Base-by-base conservation (phyloP, 345 rosid species). In the Limnanthes douglasii region DNA sequence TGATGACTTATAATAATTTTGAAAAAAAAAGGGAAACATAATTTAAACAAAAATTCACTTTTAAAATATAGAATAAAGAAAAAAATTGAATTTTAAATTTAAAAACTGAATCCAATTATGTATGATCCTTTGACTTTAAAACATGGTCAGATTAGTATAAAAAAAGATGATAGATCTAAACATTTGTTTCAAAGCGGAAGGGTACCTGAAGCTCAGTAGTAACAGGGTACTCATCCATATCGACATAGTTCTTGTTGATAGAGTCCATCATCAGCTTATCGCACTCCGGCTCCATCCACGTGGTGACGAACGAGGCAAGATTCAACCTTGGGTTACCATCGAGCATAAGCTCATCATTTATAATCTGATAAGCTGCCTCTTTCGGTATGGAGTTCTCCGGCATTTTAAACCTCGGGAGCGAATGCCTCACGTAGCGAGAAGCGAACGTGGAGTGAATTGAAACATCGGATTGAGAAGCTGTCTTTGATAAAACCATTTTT, bases 231-330 rank as follows among this genome's bases (percentile, higher is more conserved):
- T 82, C 97, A 31, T 86, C 96, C 96, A 86, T 81, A 60, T 86
- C 94, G 11, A 80, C 94, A 15, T 80, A 86, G 74, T 86, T 86
- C 69, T 86, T 86, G 75, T 81, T 86, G 8, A 81, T 57, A 28
- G 96, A 49, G 13, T 55, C 93, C 96, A 80, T 85, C 9, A 85
- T 85, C 40, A 85, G 96, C 76, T 76, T 76, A 34, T 85, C 73
- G 31, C 96, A 86, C 53, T 86, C 94, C 2, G 96, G 94, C 47
- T 86, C 93, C 94, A 86, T 86, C 94, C 94, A 81, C 1, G 97
- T 86, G 0, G 94, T 86, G 33, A 86, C 94, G 5, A 81, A 86
- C 1, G 94, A 86, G 4, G 97, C 96, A 44, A 86, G 52, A 56
- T 86, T 82, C 43, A 86, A 59, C 73, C 95, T 70, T 0, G 97